These are phyloP conservation scores for Steccherinum ochraceum DNA, from an alignment of 768 basidiomycete genomes.

Conservation along the genomic window DNA sequence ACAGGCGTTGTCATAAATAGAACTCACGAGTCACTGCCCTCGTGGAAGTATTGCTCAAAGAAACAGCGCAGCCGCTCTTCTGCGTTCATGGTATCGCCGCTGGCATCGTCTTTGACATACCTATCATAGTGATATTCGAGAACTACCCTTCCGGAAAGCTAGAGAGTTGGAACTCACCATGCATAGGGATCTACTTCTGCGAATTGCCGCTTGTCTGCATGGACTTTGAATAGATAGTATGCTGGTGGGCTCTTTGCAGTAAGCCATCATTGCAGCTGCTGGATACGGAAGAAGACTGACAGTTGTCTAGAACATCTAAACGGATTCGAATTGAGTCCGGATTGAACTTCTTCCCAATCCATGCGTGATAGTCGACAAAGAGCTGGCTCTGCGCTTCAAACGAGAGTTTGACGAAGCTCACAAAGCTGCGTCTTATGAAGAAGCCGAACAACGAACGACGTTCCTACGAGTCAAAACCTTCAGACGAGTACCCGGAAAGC, in stretches of 20 bases:
- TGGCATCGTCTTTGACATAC: constrained; percentile 58
- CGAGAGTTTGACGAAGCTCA: constrained; percentile 71
- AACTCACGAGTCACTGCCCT: constrained; percentile 72
- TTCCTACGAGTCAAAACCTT: constrained; percentile 43
- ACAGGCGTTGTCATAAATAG: no score
- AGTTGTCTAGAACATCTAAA: constrained; percentile 47
- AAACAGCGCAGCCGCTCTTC: constrained; percentile 69
- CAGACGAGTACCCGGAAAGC: no score
- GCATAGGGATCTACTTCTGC: constrained; percentile 57
- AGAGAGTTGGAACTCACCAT: constrained; percentile 33
- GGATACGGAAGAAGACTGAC: constrained; percentile 22
- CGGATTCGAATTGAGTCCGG: constrained; percentile 11
- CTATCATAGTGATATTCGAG: constrained; percentile 31
- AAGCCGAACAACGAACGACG: constrained; percentile 78
- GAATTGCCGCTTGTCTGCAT: constrained; percentile 59
- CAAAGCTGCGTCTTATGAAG: constrained; percentile 71
- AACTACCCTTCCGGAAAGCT: not conserved
- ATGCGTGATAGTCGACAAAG: constrained; percentile 58
- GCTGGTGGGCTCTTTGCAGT: no score
- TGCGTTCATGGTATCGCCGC: constrained; percentile 65
- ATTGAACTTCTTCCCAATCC: constrained; percentile 44
- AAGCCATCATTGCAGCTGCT: not conserved
- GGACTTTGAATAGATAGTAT: constrained; percentile 53
- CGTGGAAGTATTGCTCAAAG: constrained; percentile 84
- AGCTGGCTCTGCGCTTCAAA: constrained; percentile 66